Evolutionary conservation across 306 rosid species (phyloP).

Genomic region (Vigna unguiculata): DNA sequence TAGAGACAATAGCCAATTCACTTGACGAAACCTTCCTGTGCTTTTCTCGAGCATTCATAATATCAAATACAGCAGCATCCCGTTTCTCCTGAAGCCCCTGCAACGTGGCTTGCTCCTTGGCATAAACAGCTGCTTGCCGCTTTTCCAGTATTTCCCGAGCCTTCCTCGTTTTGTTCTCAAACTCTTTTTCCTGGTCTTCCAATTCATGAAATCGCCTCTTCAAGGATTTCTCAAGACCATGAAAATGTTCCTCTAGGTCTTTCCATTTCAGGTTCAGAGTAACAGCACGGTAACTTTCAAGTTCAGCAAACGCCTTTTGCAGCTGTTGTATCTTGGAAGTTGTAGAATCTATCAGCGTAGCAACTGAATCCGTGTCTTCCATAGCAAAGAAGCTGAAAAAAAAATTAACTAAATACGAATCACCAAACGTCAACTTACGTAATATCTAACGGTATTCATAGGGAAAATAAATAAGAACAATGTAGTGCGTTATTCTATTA

Average conservation of each 20-base stretch:
- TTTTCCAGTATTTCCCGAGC: slow-evolving; percentile 73
- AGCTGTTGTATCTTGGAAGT: slow-evolving; percentile 94
- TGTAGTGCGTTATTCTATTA: not conserved
- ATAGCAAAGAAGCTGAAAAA: slow-evolving; percentile 65
- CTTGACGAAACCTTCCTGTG: slow-evolving; percentile 70
- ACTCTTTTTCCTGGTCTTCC: slow-evolving; percentile 96
- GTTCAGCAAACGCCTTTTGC: slow-evolving; percentile 98
- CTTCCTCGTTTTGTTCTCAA: slow-evolving; percentile 70
- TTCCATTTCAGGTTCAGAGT: slow-evolving; percentile 94
- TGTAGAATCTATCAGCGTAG: slow-evolving; percentile 81
- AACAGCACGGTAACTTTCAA: slow-evolving; percentile 89
- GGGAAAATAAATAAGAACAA: not conserved
- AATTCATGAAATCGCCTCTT: slow-evolving; percentile 96
- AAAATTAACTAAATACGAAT: slow-evolving; percentile 31
- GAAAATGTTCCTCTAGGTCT: slow-evolving; percentile 95
- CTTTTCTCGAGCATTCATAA: slow-evolving; percentile 73
- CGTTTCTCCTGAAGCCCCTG: slow-evolving; percentile 85
- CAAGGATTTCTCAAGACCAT: slow-evolving; percentile 92
- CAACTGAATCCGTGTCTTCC: slow-evolving; percentile 85
- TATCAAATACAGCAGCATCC: slow-evolving; percentile 81
- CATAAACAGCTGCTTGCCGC: slow-evolving; percentile 69
- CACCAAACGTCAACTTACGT: slow-evolving; percentile 28
- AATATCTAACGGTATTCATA: not conserved
- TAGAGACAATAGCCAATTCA: slow-evolving; percentile 54
- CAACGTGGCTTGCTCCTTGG: slow-evolving; percentile 79